Evolutionary conservation across 164 flowering plant genomes (phyloP), one percentile per base, ranked within the genome.

Genomic region (Taxillus chinensis): DNA sequence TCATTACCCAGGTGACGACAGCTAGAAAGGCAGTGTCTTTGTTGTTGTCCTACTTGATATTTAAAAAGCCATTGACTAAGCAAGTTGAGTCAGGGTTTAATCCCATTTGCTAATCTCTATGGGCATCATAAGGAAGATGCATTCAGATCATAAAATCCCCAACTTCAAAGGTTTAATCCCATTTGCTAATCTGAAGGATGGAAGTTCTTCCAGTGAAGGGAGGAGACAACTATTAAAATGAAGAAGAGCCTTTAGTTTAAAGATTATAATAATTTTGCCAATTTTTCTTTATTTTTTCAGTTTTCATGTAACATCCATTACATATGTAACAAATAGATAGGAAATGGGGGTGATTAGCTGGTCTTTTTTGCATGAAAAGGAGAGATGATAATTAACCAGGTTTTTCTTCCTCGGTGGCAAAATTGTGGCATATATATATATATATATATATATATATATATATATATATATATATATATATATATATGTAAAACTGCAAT

Each of bases 11-110:
- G 98, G 70, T 89, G n/a, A 92, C 98, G 0, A 92, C 96, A 0
- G 96, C 95, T 10, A 85, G 96, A 65, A 89, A 92, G 72, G 98
- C 91, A 0, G 96, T 89, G 39, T 89, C 98, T 3, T 68, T 92
- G 48, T 67, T 92, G 61, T 75, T 92, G 5, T 92, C 98, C 0
- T 92, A 92, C 73, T 12, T 92, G 73, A 81, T 92, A 64, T 92
- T 92, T 72, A 92, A 96, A 12, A 92, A 92, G 82, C 96, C 98
- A 41, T 63, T 92, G 41, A 92, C 96, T 0, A 45, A 57, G 51
- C 70, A 73, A 16, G 71, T 65, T 43, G 63, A 71, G 45, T 16
- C 67, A 4, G 72, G 73, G 11, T 37, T n/a, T n/a, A n/a, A n/a
- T n/a, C n/a, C n/a, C n/a, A n/a, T n/a, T n/a, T 70, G 59, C 43